These are phyloP conservation scores for Pseudocohnilembus persalinus DNA, from an alignment of 169 alveolate species.

Conservation along the genomic window DNA sequence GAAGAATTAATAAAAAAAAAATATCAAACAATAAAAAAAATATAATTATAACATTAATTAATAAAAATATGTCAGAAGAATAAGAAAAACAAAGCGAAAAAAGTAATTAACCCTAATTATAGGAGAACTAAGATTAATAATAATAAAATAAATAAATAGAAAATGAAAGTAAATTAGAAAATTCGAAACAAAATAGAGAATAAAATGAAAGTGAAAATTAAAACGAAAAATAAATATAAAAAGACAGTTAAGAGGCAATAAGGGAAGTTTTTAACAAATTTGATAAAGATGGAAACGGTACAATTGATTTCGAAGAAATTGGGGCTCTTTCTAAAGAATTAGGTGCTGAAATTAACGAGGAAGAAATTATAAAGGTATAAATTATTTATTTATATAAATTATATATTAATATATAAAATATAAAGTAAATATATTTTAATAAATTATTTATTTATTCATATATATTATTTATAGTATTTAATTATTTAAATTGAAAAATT, in stretches of 20 bases:
- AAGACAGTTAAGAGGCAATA: background rate
- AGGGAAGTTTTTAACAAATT: background rate
- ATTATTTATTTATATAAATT: too few species aligned
- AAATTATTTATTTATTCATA: too few species aligned
- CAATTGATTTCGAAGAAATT: slow-evolving; percentile 5
- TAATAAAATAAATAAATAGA: background rate
- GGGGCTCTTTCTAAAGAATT: slow-evolving; percentile 5
- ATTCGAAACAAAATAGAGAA: too few species aligned
- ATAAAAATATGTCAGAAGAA: background rate
- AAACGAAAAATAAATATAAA: too few species aligned
- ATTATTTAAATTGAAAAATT: too few species aligned
- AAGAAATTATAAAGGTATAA: background rate
- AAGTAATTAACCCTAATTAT: too few species aligned
- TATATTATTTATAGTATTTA: too few species aligned
- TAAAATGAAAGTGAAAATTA: too few species aligned
- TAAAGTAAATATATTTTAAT: too few species aligned
- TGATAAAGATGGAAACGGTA: slow-evolving; percentile 19
- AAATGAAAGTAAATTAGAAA: background rate
- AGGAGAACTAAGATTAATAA: background rate
- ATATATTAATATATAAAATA: too few species aligned
- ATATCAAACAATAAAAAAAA: background rate
- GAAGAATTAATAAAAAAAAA: too few species aligned
- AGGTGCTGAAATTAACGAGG: slow-evolving; percentile 5
- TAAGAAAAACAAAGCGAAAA: background rate
- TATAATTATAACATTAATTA: too few species aligned